phyloP scores from a whole-genome alignment of 345 rosid species.

The Eucalyptus pauciflora region DNA sequence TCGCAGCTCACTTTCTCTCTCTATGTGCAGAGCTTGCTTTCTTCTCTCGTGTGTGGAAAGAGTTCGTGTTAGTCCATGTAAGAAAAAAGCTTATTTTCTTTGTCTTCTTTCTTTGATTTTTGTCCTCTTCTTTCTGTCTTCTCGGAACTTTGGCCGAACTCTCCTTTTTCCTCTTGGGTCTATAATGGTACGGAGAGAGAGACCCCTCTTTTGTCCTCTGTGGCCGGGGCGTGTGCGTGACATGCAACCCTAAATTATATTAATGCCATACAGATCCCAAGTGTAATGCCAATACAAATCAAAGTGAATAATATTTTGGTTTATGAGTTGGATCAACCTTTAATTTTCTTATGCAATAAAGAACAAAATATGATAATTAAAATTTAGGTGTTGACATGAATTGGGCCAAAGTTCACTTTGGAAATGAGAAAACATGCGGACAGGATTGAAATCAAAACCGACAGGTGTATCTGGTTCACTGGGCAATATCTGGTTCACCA shows the following conservation, averaged over 20 bases:
- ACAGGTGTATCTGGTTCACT: rapidly evolving
- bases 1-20: not conserved
- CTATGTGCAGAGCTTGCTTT: not conserved
- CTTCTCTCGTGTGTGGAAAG: not conserved
- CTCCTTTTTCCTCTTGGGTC: too few species aligned
- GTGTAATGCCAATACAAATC: not conserved
- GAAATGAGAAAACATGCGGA: not conserved
- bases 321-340: too few species aligned
- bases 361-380: rapidly evolving
- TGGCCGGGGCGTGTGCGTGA: not conserved
- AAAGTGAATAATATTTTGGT: not conserved
- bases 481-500: not conserved
- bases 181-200: too few species aligned
- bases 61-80: not conserved
- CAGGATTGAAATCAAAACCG: not conserved
- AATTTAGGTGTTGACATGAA: too few species aligned
- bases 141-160: too few species aligned
- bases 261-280: not conserved
- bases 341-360: too few species aligned
- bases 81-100: too few species aligned
- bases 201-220: not conserved
- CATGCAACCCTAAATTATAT: not conserved
- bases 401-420: not conserved
- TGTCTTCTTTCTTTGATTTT: not conserved
- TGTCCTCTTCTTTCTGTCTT: not conserved